Evolutionary conservation across 116 monocot genomes (phyloP), one percentile per base, ranked within the genome.

Genomic region (Iris pallida): DNA sequence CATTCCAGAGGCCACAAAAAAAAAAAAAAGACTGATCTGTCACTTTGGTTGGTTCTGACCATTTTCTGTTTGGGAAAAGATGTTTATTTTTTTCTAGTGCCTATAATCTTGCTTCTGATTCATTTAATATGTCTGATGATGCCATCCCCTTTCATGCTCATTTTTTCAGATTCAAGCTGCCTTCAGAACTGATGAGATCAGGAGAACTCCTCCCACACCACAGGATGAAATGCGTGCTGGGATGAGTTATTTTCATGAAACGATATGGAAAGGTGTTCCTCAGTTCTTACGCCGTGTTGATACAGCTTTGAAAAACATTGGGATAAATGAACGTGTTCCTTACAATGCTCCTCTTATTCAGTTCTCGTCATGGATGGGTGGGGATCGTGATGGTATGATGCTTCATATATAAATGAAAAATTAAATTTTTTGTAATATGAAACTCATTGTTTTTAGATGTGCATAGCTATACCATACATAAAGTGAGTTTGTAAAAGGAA

Each of bases 281-380:
- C 90, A 85, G 45, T 94, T 94, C 75, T 73, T 94, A 20, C 90
- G 94, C 3, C 70, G 94, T 51, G 81, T 94, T 59, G 94, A 94
- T 47, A 94, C 94, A 16, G 94, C 94, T 59, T 66, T 94, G 53
- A 94, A 90, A 64, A 94, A 94, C 73, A 94, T 94, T 64, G 94
- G 94, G 15, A 90, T 94, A 16, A 79, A 81, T 64, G 94, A 94
- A 16, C 90, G 94, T 70, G 77, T 94, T 69, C 94, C 90, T 42
- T 90, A 94, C 71, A 94, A 87, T 85, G 90, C 93, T 18, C 93
- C 93, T 63, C 82, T 94, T 71, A 89, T 93, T 54, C 93, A 93
- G 60, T 93, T 93, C 54, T 93, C 93, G 43, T 89, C 93, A 55
- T 93, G 89, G 93, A 93, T 93, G 93, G 93, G 93, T 70, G 93